Conservation (phyloP, 441 rosid species). For the Gossypium schwendimanii region DNA sequence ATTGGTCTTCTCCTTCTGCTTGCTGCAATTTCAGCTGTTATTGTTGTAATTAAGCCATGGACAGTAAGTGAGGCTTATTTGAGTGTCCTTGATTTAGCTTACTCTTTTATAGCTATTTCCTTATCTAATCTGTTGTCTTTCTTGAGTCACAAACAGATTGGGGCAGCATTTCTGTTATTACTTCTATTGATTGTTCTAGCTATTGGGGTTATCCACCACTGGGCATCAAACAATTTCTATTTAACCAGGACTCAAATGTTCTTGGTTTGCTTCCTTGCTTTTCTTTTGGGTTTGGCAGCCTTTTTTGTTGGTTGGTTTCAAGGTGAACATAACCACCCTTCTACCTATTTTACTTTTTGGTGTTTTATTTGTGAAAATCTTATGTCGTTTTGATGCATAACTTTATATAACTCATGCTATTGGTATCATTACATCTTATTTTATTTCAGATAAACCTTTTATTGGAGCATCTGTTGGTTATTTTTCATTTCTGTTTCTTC, state of each 20-base stretch:
- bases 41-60: slow-evolving; percentile 81
- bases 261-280: slow-evolving; percentile 88
- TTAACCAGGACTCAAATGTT: slow-evolving; percentile 89
- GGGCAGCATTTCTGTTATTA: slow-evolving; percentile 87
- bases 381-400: neutral
- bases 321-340: slow-evolving; percentile 43
- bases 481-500: slow-evolving; percentile 85
- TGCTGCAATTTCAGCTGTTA: slow-evolving; percentile 92
- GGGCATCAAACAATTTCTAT: slow-evolving; percentile 99
- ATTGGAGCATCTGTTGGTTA: slow-evolving; percentile 99
- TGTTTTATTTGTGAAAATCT: neutral
- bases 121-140: slow-evolving; percentile 28
- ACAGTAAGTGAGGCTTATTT: slow-evolving; percentile 53
- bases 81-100: slow-evolving; percentile 11
- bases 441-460: slow-evolving; percentile 73
- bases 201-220: slow-evolving; percentile 90
- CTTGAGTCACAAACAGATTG: slow-evolving; percentile 57
- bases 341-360: slow-evolving; percentile 8
- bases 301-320: slow-evolving; percentile 92
- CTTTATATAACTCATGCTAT: neutral
- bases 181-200: slow-evolving; percentile 90
- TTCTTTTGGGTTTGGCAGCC: slow-evolving; percentile 97
- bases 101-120: slow-evolving; percentile 13
- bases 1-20: slow-evolving; percentile 95
- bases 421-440: slow-evolving; percentile 4